Evolutionary conservation across 2,329 filamentous ascomycete genomes (phyloP), one percentile per base, ranked within the genome.

Genomic region (Verticillium isaacii): DNA sequence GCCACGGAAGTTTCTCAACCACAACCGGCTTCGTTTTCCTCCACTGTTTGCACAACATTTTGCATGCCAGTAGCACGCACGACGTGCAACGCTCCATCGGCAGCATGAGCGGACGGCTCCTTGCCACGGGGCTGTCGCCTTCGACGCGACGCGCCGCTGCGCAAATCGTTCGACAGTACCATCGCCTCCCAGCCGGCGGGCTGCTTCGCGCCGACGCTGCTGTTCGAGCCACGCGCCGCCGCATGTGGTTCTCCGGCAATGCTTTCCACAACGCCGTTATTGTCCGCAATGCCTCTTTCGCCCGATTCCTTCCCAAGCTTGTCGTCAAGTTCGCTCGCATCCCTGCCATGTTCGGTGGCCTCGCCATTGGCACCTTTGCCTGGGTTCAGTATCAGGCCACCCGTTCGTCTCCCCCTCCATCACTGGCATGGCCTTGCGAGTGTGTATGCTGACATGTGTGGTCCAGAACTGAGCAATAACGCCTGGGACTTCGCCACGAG

Each of bases 311-410:
- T 36, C 96, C 96, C 2, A 94, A 92, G 73, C 82, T 99, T 58
- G 88, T 95, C n/a, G 77, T 95, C 71, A 99, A 97, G 79, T 89
- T 99, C 68, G 84, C 89, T 39, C 87, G 93, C 61, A 82, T 97
- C 60, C 95, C 95, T 23, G 95, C 95, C 62, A 89, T 97, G 79
- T 93, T 97, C 70, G 95, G 94, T 52, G 93, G 92, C 52, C 85
- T 93, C 56, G 91, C 93, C 71, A 85, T 99, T 67, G 93, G 92
- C 15, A 91, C 91, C 2, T 79, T 96, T 63, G 93, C 93, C 32
- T 99, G 97, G 84, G 79, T 99, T 57, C 95, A 99, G 73, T 98
- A 99, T 73, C 95, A 99, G 77, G 94, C 95, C 65, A 88, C 89
- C 61, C 91, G 91, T 93, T 84, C 65, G 90, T 84, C 15, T 11